Evolutionary conservation across 1,139 yeast species (phyloP).

Genomic region (Taiozyma sp.): DNA sequence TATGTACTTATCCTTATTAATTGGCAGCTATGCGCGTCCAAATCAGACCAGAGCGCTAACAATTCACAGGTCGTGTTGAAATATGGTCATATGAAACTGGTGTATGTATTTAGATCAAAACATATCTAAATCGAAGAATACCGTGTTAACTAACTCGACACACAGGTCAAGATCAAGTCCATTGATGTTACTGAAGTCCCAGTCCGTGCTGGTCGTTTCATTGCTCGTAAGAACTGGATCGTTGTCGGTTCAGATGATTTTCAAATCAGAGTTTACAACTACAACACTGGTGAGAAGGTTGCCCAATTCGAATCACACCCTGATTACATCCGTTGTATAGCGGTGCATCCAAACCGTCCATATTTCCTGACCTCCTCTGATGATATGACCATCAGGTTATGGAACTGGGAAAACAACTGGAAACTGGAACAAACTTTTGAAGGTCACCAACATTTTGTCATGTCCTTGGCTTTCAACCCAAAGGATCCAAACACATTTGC

Average conservation of each 20-base stretch:
- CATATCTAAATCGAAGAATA: neutral
- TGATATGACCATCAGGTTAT: slow-evolving; percentile 84
- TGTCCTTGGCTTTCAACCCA: slow-evolving; percentile 94
- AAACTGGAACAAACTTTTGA: slow-evolving; percentile 83
- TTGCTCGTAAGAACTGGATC: slow-evolving; percentile 97
- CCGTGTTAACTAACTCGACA: neutral
- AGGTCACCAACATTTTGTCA: slow-evolving; percentile 94
- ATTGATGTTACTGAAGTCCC: slow-evolving; percentile 93
- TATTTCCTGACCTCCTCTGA: slow-evolving; percentile 87
- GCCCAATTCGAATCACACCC: slow-evolving; percentile 98
- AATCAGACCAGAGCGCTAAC: neutral
- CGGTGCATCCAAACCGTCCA: slow-evolving; percentile 93
- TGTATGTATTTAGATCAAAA: slow-evolving; percentile 13
- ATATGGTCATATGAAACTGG: slow-evolving; percentile 92
- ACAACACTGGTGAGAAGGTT: slow-evolving; percentile 91
- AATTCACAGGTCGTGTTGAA: slow-evolving; percentile 51
- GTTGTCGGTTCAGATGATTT: slow-evolving; percentile 96
- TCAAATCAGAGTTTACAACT: slow-evolving; percentile 88
- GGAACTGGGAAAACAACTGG: slow-evolving; percentile 99
- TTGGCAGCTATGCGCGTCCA: neutral
- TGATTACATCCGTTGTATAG: slow-evolving; percentile 88
- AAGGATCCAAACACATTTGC: slow-evolving; percentile 98
- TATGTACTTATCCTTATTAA: slow-evolving; percentile 26
- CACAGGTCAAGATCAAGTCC: slow-evolving; percentile 51
- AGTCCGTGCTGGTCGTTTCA: slow-evolving; percentile 90